A percentile compares a stretch with the other conserved stretches of the same genome.
Evolutionary conservation across 2,329 filamentous ascomycete genomes (phyloP).

Genomic region (Amylocarpus encephaloides): DNA sequence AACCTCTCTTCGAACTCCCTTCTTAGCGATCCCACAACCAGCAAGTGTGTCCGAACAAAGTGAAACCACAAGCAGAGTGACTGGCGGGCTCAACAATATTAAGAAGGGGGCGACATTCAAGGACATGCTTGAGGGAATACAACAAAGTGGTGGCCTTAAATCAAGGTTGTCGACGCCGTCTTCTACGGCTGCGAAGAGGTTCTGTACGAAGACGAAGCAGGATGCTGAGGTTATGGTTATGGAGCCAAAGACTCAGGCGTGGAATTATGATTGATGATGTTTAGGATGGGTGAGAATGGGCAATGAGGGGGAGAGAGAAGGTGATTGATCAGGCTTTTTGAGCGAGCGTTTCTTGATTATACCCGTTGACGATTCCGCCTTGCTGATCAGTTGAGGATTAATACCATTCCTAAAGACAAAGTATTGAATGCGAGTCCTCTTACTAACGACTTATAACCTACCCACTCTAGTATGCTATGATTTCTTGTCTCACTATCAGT

Average conservation of each 20-base stretch:
- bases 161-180: constrained; percentile 7
- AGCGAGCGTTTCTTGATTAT: too few relatives aligned
- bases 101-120: constrained; percentile 10
- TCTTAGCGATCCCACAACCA: background rate
- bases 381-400: too few relatives aligned
- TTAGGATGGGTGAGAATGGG: background rate
- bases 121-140: constrained; percentile 26
- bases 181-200: constrained; percentile 10
- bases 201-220: constrained; percentile 7
- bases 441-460: too few relatives aligned
- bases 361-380: too few relatives aligned
- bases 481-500: too few relatives aligned
- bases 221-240: background rate
- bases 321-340: background rate
- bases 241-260: constrained; percentile 16
- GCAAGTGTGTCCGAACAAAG: background rate
- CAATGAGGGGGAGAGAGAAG: background rate
- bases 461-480: too few relatives aligned
- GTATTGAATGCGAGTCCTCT: too few relatives aligned
- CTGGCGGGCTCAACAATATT: background rate
- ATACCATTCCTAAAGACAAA: too few relatives aligned
- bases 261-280: constrained; percentile 1
- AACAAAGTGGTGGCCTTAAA: constrained; percentile 3
- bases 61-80: background rate
- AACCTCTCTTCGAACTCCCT: background rate